phyloP scores from a whole-genome alignment of 129 eudicot species.

The Centella asiatica region DNA sequence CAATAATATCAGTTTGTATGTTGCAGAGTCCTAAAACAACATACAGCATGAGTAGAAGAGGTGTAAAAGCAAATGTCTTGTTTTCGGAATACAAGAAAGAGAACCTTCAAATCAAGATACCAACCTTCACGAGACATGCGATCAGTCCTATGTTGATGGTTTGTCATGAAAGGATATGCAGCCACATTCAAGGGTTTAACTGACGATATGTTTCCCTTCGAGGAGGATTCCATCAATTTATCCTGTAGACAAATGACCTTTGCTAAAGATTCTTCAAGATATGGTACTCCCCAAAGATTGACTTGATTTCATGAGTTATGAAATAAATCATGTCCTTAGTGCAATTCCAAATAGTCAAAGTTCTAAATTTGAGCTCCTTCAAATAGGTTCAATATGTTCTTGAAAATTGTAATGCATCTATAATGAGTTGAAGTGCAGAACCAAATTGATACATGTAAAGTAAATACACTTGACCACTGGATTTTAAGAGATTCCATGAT shows the following conservation, averaged over 20 bases:
- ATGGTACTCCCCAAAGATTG: neutral
- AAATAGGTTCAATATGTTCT: neutral
- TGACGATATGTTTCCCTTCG: constrained; percentile 45
- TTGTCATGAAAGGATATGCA: constrained; percentile 44
- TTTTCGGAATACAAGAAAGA: neutral
- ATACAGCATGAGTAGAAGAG: neutral
- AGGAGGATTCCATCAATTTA: constrained; percentile 44
- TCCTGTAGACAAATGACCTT: constrained; percentile 47
- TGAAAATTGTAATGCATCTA: neutral
- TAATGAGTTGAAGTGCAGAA: neutral
- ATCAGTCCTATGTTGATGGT: constrained; percentile 39
- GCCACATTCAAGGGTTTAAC: constrained; percentile 40
- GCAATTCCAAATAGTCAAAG: neutral
- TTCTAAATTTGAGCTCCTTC: neutral
- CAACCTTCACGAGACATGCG: constrained; percentile 50
- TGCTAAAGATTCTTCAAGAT: constrained; percentile 1
- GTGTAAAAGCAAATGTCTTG: neutral
- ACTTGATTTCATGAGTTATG: neutral
- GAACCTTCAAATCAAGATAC: neutral
- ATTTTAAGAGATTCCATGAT: too few relatives aligned
- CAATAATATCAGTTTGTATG: neutral
- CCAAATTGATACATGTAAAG: neutral
- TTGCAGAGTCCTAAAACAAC: neutral
- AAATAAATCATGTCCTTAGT: neutral
- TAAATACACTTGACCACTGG: neutral